Base-by-base conservation (phyloP, 148 eudicot genomes). In the Mesembryanthemum crystallinum region DNA sequence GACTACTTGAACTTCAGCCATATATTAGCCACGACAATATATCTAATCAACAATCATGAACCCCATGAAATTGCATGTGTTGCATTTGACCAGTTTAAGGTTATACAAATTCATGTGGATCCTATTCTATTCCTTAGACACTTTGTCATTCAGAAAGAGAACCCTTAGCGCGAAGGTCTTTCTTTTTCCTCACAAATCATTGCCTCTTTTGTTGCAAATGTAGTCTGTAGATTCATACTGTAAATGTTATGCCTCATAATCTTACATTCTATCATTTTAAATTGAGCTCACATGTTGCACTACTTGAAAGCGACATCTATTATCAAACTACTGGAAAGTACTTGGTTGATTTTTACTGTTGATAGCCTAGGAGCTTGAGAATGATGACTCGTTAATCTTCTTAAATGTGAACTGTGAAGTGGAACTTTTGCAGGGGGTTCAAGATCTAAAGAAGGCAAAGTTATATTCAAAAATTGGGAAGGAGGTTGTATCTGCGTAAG, bases 401-500 rank as follows among this genome's bases (percentile, higher is more conserved):
- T 27, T 10, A 75, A 32, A 14, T 66, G 45, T 51, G 76, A 75
- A 32, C 8, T 66, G 45, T 51, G 76, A 73, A 52, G 33, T 79
- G 52, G 30, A 63, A 60, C 21, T 60, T 61, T 76, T 85, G 79
- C 96, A 95, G 98, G 91, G 87, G 14, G 88, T 87, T 68, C 90
- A 95, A 72, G 83, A 92, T 79, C 88, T 85, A 37, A 95, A 90
- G 91, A 92, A 90, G 86, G 76, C 81, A 33, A 95, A 95, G 87
- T 79, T 92, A 61, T 90, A 85, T 75, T 71, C 96, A 54, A 90
- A 71, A 83, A 80, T 92, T 20, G 97, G 98, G 78, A 95, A 95
- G 85, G 91, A 95, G 87, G 96, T 90, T 66, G 86, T 95, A 77
- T 95, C 97, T 67, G 98, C 94, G 97, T 92, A 87, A 89, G 98